Evolutionary conservation across 148 eudicot species (phyloP), one percentile per base, ranked within the genome.

Genomic region (Cornus controversa): DNA sequence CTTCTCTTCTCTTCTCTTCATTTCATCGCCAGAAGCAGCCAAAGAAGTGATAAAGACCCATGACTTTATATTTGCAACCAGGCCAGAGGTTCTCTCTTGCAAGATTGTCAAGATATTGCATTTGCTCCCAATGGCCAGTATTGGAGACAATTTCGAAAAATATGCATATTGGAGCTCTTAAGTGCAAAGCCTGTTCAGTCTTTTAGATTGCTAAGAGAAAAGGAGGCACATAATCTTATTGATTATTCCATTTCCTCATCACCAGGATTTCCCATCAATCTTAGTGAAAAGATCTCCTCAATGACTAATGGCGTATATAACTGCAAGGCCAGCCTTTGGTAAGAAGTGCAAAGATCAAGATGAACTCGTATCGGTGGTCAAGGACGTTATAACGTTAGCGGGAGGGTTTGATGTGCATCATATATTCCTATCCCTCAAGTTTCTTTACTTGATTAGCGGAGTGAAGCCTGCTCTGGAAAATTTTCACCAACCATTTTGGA

Each of bases 91-190:
- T 6, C 70, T 79, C 36, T 67, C 63, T 16, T 68, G 24, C 22
- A 67, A 54, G 34, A 65, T 53, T 66, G 66, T 25, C 31, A 76
- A 9, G 77, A 67, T 25, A 70, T 82, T 2, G 77, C n/a, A 13
- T 73, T 67, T 8, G 72, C 85, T 1, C 85, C 82, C 3, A 79
- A 79, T 18, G 85, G 85, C 0, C 76, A 82, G 25, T 82, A 79
- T 42, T 82, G 82, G 82, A 70, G 79, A 20, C 71, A 79, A 25
- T 2, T 75, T 0, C 53, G 72, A 23, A 82, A 66, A 62, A 72
- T 82, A 6, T 36, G 78, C 26, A 66, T 76, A 40, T 13, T 75
- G 2, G 79, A 79, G 34, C 82, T 82, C 10, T 72, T 75, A 2
- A 75, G 78, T 25, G 18, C 63, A 0, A 74, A 71, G 14, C 42